Conservation (phyloP, 2,329 filamentous ascomycete genomes). For the Cryphonectria parasitica region DNA sequence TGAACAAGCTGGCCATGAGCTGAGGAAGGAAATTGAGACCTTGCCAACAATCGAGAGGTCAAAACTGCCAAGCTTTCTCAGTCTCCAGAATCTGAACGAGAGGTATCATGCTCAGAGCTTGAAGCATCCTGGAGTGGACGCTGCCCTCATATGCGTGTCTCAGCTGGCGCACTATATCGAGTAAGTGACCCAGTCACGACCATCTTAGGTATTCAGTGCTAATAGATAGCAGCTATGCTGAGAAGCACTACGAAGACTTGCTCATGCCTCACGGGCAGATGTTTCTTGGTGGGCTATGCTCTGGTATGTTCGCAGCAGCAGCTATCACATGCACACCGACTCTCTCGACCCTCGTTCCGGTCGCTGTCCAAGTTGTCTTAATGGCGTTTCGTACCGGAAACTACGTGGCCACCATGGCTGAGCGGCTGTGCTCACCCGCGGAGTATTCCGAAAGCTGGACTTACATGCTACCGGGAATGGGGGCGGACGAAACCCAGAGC, state of each 20-base stretch:
- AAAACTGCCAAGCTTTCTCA: conserved; percentile 64
- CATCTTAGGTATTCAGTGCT: neutral
- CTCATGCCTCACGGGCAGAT: conserved; percentile 51
- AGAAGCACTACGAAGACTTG: conserved; percentile 60
- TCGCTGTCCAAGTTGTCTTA: conserved; percentile 66
- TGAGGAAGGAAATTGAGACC: conserved; percentile 63
- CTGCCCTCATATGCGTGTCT: conserved; percentile 65
- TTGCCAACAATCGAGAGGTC: conserved; percentile 61
- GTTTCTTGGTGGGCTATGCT: conserved; percentile 67
- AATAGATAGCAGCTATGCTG: conserved; percentile 46
- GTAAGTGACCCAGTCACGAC: conserved; percentile 45
- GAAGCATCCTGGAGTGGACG: conserved; percentile 67
- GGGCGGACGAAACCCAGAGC: conserved; percentile 53
- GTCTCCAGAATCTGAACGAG: conserved; percentile 67
- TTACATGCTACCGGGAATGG: conserved; percentile 63
- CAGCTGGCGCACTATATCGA: conserved; percentile 73
- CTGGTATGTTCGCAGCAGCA: conserved; percentile 70
- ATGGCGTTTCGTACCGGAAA: conserved; percentile 69
- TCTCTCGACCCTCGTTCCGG: conserved; percentile 62
- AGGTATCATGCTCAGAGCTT: conserved; percentile 60
- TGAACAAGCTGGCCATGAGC: conserved; percentile 58
- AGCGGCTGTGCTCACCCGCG: conserved; percentile 45
- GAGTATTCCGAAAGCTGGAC: conserved; percentile 67
- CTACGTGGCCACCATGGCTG: conserved; percentile 55
- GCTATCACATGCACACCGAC: conserved; percentile 67